Base-by-base conservation (phyloP, 176 grass and related monocot genomes). In the Aegilops bicornis region DNA sequence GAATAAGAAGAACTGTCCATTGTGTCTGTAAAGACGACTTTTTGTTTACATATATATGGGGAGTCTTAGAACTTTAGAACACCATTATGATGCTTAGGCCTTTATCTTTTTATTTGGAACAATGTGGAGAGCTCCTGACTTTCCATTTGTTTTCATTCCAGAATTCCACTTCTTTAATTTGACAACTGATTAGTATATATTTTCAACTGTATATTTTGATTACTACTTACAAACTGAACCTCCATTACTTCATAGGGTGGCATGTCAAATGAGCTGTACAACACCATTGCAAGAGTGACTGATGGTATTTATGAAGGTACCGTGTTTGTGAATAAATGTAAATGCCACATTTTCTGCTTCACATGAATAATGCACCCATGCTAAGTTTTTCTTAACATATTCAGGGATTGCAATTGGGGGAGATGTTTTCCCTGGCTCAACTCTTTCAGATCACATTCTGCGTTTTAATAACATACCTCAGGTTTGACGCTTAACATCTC, bases 241-340 rank as follows among this genome's bases (percentile, higher is more conserved):
- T 87, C 56, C 37, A 43, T 87, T 87, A n/a, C 80, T 81, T 76
- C 40, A 91, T 80, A 99, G 97, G 97, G 97, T 77, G 97, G 94
- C 68, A 96, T 99, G 97, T 99, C 97, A 87, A 96, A 99, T 83
- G 97, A 96, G 89, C 68, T 99, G 91, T 96, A 99, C 87, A 99
- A 85, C 92, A 99, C 94, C 77, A 94, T 99, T 82, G 94, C 90
- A 83, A 90, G 94, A 88, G 97, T 99, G 76, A 99, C 97, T 36
- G 90, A 99, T 93, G 97, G 97, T 86, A 96, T 99, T 91, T 99
- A 99, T 91, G 97, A 99, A 96, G 97, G 97, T 96, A 91, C 61
- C 27, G 45, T 73, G 30, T 69, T 35, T 20, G 17, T 84, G 11
- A 2, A 48, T 82, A 77, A 23, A 40, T 83, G 7, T 56, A 50